phyloP scores from a whole-genome alignment of 2,329 filamentous ascomycete species.

The Pseudocercospora macadamiae region DNA sequence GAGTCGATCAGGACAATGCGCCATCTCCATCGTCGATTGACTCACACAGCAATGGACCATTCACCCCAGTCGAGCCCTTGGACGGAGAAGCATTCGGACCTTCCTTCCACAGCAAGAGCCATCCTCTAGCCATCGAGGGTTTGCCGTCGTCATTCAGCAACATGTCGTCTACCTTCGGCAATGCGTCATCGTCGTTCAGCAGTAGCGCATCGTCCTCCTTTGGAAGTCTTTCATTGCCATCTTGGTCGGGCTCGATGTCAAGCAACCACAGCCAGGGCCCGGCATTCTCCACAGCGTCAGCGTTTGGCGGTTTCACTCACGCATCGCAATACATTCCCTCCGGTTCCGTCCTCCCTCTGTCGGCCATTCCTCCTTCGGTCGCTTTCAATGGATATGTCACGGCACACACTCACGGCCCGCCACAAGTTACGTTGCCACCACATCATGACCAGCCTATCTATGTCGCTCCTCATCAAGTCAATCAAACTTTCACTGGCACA shows the following conservation, averaged over 20 bases:
- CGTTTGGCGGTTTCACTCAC: constrained; percentile 4
- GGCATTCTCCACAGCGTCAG: not conserved
- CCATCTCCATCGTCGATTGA: constrained; percentile 25
- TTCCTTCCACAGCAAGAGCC: not conserved
- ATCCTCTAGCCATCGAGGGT: not conserved
- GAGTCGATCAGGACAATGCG: constrained; percentile 24
- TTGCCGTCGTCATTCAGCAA: too few relatives aligned
- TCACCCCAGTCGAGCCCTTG: constrained; percentile 23
- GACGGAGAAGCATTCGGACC: not conserved
- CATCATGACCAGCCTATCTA: not conserved
- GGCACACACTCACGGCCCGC: not conserved
- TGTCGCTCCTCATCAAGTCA: not conserved
- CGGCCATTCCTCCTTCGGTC: not conserved
- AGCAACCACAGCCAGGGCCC: not conserved
- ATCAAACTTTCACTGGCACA: not conserved
- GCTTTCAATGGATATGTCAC: not conserved
- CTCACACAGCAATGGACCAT: constrained; percentile 21
- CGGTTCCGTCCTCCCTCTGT: not conserved
- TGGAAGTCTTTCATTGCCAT: too few relatives aligned
- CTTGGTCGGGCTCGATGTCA: too few relatives aligned
- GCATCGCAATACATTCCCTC: not conserved
- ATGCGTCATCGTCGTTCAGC: too few relatives aligned
- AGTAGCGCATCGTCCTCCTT: too few relatives aligned
- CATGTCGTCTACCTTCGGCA: too few relatives aligned
- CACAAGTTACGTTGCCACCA: not conserved